Percentiles rank a stretch among this genome's conserved stretches.
phyloP scores from a whole-genome alignment of 768 basidiomycete species.

The Hericium erinaceus region DNA sequence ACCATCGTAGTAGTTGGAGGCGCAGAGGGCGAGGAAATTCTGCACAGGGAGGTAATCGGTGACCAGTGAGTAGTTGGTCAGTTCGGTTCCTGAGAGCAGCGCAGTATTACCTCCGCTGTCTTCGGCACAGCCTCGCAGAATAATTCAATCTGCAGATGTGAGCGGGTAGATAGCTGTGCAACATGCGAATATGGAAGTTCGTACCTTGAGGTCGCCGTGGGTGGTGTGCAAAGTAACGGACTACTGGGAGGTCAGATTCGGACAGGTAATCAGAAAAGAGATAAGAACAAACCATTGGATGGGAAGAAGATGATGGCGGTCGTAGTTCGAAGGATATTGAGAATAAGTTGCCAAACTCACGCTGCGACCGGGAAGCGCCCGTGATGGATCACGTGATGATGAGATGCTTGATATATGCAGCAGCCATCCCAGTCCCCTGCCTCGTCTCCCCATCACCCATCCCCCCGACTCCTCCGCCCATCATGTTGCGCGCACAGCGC shows the following conservation, averaged over 20 bases:
- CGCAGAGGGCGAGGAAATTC: slow-evolving; percentile 95
- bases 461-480: slow-evolving; percentile 22
- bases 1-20: slow-evolving; percentile 77
- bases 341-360: slow-evolving; percentile 21
- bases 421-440: slow-evolving; percentile 10
- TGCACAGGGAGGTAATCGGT: slow-evolving; percentile 22
- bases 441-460: slow-evolving; percentile 3
- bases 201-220: slow-evolving; percentile 91
- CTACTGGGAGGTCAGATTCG: slow-evolving; percentile 29
- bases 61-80: not conserved
- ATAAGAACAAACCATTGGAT: slow-evolving; percentile 5
- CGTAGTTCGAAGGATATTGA: not conserved
- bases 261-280: not conserved
- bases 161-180: not conserved
- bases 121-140: slow-evolving; percentile 97
- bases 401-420: slow-evolving; percentile 17
- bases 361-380: slow-evolving; percentile 5
- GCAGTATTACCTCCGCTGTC: slow-evolving; percentile 67
- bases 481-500: slow-evolving; percentile 38
- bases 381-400: not conserved
- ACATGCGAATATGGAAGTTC: slow-evolving; percentile 3
- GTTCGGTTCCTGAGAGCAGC: slow-evolving; percentile 5
- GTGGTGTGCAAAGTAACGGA: slow-evolving; percentile 92
- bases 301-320: slow-evolving; percentile 13
- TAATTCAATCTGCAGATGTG: slow-evolving; percentile 65